Base-by-base conservation (phyloP, 768 basidiomycete genomes). In the Suillus discolor region DNA sequence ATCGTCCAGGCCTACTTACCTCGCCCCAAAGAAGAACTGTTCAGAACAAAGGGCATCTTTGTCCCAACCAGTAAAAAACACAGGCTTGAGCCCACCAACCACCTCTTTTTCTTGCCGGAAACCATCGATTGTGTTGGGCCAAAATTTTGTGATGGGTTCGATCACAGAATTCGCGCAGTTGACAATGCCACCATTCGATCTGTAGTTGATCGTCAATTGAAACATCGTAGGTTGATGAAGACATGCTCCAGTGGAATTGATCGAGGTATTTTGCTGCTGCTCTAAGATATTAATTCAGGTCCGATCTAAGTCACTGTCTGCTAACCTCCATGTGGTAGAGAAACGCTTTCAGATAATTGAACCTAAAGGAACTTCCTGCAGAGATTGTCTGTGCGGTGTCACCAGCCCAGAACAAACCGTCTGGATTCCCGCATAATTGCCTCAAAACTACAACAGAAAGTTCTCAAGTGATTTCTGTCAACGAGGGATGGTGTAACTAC, bases 311-410 rank as follows among this genome's bases (percentile, higher is more conserved):
- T 20, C 9, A 18, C 61, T 16, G 39, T 3, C 18, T 0, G 18
- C 75, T 49, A 57, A 89, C 91, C 78, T 92, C 89, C 3, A 87
- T 72, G 53, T 87, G 81, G 64, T 83, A 85, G 36, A 90, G 66
- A 67, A 89, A 90, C 0, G 91, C 84, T 71, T 87, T 91, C 62
- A 93, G 71, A 54, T 91, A 89, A 61, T 89, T 78, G 71, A 93
- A 93, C 8, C 87, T 78, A 69, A 93, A 93, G 0, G 89, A 83
- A 66, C 88, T 90, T 2, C 91, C 91, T 0, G 84, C 83, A 0
- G 89, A 87, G 47, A 93, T 92, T 0, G 90, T 89, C 68, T 93
- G 91, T 0, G 91, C 90, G 0, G 91, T 92, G 71, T 93, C 91
- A 0, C 92, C 91, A 2, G 90, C 91, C 89, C 89, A 92, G 68